Conservation (phyloP, 2,329 filamentous ascomycete species). For the Niveomyces coronatus region DNA sequence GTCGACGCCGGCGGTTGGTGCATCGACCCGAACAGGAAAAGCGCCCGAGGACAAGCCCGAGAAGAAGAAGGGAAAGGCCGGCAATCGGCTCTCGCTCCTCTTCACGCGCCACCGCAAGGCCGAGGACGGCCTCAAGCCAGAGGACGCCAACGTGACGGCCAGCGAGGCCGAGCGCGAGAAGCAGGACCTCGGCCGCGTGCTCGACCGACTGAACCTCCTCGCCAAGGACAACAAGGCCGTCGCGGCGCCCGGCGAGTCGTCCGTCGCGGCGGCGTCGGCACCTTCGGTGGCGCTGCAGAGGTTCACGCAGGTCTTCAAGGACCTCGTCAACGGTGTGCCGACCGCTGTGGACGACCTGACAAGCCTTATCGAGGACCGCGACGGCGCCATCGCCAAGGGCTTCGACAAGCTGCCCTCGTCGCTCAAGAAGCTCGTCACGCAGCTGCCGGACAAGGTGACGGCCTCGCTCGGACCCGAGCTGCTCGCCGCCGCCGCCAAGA, state of each 20-base stretch:
- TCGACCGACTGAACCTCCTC: constrained; percentile 75
- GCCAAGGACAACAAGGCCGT: constrained; percentile 81
- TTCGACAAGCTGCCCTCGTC: constrained; percentile 64
- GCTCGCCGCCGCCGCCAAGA: constrained; percentile 67
- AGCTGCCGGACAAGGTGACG: constrained; percentile 73
- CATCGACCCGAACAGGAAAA: constrained; percentile 11
- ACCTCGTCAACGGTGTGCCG: constrained; percentile 83
- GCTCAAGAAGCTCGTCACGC: constrained; percentile 76
- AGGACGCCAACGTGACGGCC: constrained; percentile 16
- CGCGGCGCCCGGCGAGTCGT: constrained; percentile 72
- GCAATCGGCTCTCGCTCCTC: constrained; percentile 24
- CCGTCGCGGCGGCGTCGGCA: constrained; percentile 24
- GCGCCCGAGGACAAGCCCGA: constrained; percentile 13
- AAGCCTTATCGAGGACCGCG: constrained; percentile 47
- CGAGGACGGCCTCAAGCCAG: constrained; percentile 22
- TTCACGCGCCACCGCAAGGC: constrained; percentile 30
- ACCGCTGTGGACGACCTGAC: constrained; percentile 88
- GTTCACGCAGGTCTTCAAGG: constrained; percentile 86
- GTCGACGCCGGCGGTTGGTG: neutral
- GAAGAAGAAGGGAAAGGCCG: constrained; percentile 22
- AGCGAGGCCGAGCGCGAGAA: constrained; percentile 38
- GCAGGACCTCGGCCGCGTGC: constrained; percentile 68
- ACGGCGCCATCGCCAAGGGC: constrained; percentile 47
- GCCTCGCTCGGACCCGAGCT: constrained; percentile 69
- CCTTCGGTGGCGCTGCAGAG: constrained; percentile 56